Evolutionary conservation across 306 rosid genomes (phyloP), one percentile per base, ranked within the genome.

Genomic region (Amphicarpaea edgeworthii): DNA sequence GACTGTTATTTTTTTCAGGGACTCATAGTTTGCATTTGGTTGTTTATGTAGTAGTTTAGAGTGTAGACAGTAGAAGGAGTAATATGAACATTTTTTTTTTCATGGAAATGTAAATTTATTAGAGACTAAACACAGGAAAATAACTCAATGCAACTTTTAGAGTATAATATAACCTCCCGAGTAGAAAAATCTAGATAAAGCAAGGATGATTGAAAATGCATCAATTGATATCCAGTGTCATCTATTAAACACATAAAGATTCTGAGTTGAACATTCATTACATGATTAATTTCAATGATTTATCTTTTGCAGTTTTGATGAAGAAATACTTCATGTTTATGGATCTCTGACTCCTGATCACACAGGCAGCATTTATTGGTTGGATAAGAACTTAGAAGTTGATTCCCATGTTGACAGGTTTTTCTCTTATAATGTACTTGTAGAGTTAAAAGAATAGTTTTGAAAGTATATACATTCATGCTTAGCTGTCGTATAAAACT

Each of bases 341-440:
- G 99, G 93, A 64, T 95, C 97, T 75, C 81, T 95, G 50, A 41
- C 63, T 82, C 91, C 91, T 14, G 78, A 83, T 59, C 76, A 83
- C 79, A 90, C 99, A 3, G 99, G 99, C 73, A 85, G 79, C 89
- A 79, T 90, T 73, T 72, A 62, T 61, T 92, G 97, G 93, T 79
- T 96, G 80, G 90, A 82, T 62, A 88, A 77, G 75, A 79, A 84
- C 71, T 60, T 51, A 60, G 83, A 85, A 76, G 90, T 71, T 42
- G 79, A 20, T 80, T 49, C 88, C 71, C 60, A 47, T 46, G 45
- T 69, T 15, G 78, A 79, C 82, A 83, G 91, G 97, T 90, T 62
- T 76, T 60, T 67, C 72, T 51, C 30, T n/a, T 65, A 60, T 70
- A 47, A 71, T 37, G 1, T 53, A 58, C 21, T 58, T 53, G 50